Evolutionary conservation across 106 monocot genomes (phyloP), one percentile per base, ranked within the genome.

Genomic region (Apostasia shenzhenica): DNA sequence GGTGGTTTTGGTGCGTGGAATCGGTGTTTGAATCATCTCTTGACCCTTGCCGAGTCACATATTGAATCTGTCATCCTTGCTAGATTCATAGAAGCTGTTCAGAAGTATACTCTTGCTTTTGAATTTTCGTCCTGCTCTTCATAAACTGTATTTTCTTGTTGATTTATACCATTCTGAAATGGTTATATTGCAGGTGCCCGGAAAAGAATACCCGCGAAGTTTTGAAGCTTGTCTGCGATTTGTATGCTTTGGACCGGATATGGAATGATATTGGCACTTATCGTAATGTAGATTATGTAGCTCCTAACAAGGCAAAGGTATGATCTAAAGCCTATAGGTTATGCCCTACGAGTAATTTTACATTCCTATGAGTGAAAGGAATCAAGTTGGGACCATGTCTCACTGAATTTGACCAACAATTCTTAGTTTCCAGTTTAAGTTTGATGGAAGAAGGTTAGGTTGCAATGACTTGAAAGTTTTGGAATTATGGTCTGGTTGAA

Each of bases 271-370:
- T 99, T 45, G 99, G 99, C 66, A 90, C 93, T 9, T 99, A 90
- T 45, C 81, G 93, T 6, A 93, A 99, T 66, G 93, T 88, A 4
- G 99, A 99, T 69, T 99, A 90, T 72, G 77, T 99, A 6, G 87
- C 99, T 67, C 99, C 93, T 14, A 99, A 99, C 14, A 93, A 99
- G 76, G 99, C 93, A 55, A 99, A 99, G 90, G 99, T 92, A 84
- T 74, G 49, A 26, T 26, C 26, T 26, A 26, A 26, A 26, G 26
- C 26, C 26, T 26, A 26, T 26, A 26, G 26, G 26, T 26, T 26
- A 26, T 26, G 26, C 26, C 26, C 26, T 26, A 26, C 26, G 26
- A 26, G 26, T 26, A 26, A 26, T 26, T 26, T 26, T 26, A 26
- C 26, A 26, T 26, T 26, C 26, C 26, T 26, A 26, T 26, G 26